Evolutionary conservation across 306 rosid genomes (phyloP).

Genomic region (Notholithocarpus densiflorus): DNA sequence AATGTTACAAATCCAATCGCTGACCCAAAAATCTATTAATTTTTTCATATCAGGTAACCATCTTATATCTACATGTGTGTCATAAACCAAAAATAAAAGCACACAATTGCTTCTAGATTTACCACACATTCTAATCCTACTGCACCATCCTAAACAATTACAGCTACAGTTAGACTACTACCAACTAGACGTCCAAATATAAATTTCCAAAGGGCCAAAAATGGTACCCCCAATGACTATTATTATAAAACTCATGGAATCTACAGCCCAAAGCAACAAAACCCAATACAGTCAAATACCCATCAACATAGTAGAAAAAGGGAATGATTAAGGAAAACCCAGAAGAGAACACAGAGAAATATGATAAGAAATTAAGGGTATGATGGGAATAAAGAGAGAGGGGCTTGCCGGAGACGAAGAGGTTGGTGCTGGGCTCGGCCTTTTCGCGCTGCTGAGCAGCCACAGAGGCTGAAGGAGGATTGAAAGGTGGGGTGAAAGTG

Average conservation of each 20-base stretch:
- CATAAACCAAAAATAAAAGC: neutral
- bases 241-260: neutral
- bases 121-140: neutral
- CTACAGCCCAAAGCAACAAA: neutral
- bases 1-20: neutral
- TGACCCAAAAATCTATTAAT: neutral
- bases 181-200: neutral
- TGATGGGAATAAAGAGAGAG: neutral
- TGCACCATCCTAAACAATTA: neutral
- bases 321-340: neutral
- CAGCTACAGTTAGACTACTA: neutral
- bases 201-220: neutral
- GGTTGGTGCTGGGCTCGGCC: conserved; percentile 53
- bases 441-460: conserved; percentile 30
- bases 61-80: neutral
- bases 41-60: neutral
- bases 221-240: neutral
- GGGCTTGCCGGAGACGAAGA: conserved; percentile 52
- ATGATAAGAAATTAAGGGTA: neutral
- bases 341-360: neutral
- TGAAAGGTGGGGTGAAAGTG: conserved; percentile 15
- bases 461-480: conserved; percentile 25
- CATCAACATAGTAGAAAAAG: neutral
- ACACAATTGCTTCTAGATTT: neutral
- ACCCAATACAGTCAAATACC: neutral